Conservation (phyloP, 768 basidiomycete genomes). For the Lentinula edodes region DNA sequence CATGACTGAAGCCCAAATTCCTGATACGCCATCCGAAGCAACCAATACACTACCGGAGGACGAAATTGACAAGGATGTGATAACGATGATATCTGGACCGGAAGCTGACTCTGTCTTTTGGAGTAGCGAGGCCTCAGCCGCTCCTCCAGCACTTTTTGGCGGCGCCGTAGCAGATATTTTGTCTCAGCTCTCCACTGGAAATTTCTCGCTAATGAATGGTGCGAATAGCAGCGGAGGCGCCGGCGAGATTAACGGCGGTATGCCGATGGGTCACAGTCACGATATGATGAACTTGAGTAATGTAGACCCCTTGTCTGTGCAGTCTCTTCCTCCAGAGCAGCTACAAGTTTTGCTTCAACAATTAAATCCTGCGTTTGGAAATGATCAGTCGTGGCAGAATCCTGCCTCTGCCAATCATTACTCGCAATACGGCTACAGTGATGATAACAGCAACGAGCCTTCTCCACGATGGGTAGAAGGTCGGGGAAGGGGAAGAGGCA, state of each 20-base stretch:
- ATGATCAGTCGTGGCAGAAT: conserved; percentile 33
- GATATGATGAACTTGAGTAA: conserved; percentile 33
- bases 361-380: conserved; percentile 10
- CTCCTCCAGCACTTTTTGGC: conserved; percentile 27
- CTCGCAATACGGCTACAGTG: conserved; percentile 44
- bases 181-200: neutral
- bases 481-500: conserved; percentile 47
- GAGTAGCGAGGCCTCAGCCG: conserved; percentile 38
- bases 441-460: conserved; percentile 39
- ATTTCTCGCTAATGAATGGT: neutral
- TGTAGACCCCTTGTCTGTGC: conserved; percentile 41
- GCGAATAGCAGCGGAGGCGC: neutral
- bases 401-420: conserved; percentile 25
- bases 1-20: conserved; percentile 64
- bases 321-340: conserved; percentile 50
- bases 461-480: conserved; percentile 36
- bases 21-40: conserved; percentile 74
- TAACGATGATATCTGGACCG: conserved; percentile 63
- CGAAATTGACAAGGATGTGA: conserved; percentile 58
- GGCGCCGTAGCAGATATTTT: conserved; percentile 9
- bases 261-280: conserved; percentile 7
- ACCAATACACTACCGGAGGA: conserved; percentile 56
- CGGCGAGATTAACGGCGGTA: neutral
- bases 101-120: conserved; percentile 67
- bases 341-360: conserved; percentile 56